Base-by-base conservation (phyloP, 148 eudicot genomes). In the Gaultheria prostrata region DNA sequence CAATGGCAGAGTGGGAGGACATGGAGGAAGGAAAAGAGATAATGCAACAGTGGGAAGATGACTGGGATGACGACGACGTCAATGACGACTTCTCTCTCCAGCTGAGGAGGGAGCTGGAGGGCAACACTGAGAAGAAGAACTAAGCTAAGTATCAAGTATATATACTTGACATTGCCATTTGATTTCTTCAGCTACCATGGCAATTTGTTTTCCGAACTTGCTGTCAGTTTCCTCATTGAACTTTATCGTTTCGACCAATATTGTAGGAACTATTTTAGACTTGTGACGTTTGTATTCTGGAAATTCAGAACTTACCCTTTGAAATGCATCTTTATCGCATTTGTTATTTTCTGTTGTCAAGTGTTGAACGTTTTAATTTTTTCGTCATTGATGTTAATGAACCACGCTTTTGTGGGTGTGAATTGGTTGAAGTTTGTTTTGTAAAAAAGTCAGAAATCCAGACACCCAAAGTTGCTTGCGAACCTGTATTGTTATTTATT, bases 21-120 rank as follows among this genome's bases (percentile, higher is more conserved):
- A 91, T 88, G 85, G 95, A 91, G 87, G 95, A 93, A 85, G 95
- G 93, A n/a, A 93, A 89, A 87, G 98, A 91, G 84, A 91, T 91
- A 82, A 89, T 88, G 26, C 97, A 95, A 78, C 72, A 67, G 72
- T 67, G 72, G 72, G 72, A 67, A 67, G 72, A 67, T 67, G 72
- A 67, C 20, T 67, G 72, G 72, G 72, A 67, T 67, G 72, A 67
- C 4, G 72, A 67, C 4, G 72, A 67, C 18, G 72, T 67, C 35
- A 67, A 67, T 13, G 72, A 67, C 13, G 72, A 67, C 72, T 67
- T 67, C 72, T 67, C 72, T 67, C 72, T 67, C 72, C 72, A 67
- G 72, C 72, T 67, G 72, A 67, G 35, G 72, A 67, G 32, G 72
- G 72, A 67, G 35, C 72, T 67, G 35, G 72, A 67, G 72, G 28